Evolutionary conservation across 2,329 filamentous ascomycete species (phyloP), one percentile per base, ranked within the genome.

Genomic region (Leptodontidium sp.): DNA sequence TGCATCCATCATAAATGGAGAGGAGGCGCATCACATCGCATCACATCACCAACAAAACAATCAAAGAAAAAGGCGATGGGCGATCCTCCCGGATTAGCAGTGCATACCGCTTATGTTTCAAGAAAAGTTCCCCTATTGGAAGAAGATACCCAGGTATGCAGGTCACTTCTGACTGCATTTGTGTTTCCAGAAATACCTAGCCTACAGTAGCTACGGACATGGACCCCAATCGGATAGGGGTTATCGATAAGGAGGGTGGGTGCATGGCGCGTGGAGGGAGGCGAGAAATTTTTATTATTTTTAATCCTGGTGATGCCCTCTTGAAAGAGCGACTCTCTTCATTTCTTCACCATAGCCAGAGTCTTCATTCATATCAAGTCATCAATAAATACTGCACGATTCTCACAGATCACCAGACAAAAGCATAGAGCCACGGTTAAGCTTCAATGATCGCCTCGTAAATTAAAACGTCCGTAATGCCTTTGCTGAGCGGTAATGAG

Each of bases 41-140:
- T 45, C 43, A 14, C 29, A 50, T 29, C 21, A 45, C 26, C 21
- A 21, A 21, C 38, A 32, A 32, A 32, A 4, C 3, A 32, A 4
- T 32, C 29, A 6, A 32, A 32, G 29, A 32, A 21, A 21, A 21
- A 21, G 21, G 21, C 21, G 21, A 21, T 21, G 21, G 40, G 29
- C 40, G 40, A 50, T 62, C 43, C 24, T 70, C 65, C 68, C 61
- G 65, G 67, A 61, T 67, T 57, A 53, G 67, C 67, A 61, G 61
- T 66, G 67, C 40, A 53, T 62, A 21, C 52, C 52, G 29, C 26
- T 35, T 55, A 35, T 2, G 15, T 55, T 55, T 55, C 52, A 55
- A 32, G 24, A 29, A 55, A 55, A 21, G 15, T n/a, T 55, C 52
- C 52, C 29, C 29, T 55, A 55, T 35, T 55, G 50, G 50, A 29